Percentiles rank a stretch among this genome's conserved stretches.
Evolutionary conservation across 1,284 basidiomycete species (phyloP).

Genomic region (Trichosporon sp.): DNA sequence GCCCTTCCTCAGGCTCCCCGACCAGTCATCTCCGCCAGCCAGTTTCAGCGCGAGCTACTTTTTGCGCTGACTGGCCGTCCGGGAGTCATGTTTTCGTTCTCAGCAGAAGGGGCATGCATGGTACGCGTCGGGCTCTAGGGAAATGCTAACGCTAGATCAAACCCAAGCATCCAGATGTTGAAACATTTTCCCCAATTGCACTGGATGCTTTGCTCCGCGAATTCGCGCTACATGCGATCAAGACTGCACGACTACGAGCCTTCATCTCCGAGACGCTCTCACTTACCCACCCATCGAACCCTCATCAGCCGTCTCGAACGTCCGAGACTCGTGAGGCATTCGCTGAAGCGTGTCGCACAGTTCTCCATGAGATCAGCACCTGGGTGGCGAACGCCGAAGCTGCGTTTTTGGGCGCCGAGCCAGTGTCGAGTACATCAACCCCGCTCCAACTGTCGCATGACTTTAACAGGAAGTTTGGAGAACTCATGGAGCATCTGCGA

Average conservation of each 20-base stretch:
- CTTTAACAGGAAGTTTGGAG: constrained; percentile 55
- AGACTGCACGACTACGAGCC: constrained; percentile 64
- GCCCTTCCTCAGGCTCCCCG: neutral
- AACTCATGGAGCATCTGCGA: constrained; percentile 60
- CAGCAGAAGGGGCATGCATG: constrained; percentile 30
- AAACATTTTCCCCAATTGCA: constrained; percentile 66
- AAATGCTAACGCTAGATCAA: constrained; percentile 30
- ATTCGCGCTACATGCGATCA: constrained; percentile 64
- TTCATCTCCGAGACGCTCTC: constrained; percentile 60
- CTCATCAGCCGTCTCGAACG: constrained; percentile 27
- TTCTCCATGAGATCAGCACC: constrained; percentile 64
- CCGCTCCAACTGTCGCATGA: constrained; percentile 67
- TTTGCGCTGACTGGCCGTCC: constrained; percentile 47
- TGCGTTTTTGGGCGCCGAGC: constrained; percentile 60
- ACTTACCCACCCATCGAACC: constrained; percentile 28
- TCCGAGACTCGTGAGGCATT: constrained; percentile 77
- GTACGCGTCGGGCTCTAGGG: constrained; percentile 32
- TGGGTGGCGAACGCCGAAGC: constrained; percentile 75
- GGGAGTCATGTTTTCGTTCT: constrained; percentile 41
- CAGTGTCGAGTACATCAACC: constrained; percentile 61
- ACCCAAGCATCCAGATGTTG: constrained; percentile 36
- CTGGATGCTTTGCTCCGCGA: constrained; percentile 66
- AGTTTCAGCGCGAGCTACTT: constrained; percentile 49
- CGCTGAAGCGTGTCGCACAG: constrained; percentile 68
- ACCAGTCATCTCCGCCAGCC: constrained; percentile 37